Evolutionary conservation across 495 filamentous ascomycete genomes (phyloP), one percentile per base, ranked within the genome.

Genomic region (Pyronema omphalodes): DNA sequence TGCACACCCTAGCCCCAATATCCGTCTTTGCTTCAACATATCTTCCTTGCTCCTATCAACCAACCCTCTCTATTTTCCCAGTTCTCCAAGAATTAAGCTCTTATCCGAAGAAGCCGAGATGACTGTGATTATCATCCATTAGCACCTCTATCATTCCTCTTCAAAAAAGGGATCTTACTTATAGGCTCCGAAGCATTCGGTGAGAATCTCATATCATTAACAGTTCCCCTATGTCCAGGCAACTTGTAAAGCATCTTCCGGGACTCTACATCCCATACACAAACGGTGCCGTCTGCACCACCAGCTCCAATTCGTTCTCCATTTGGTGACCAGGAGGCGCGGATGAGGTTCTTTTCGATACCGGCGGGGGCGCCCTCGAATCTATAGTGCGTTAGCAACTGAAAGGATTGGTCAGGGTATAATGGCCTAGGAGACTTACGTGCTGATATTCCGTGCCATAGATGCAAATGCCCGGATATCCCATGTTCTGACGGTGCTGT

Each of bases 401-500:
- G 1, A 29, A 29, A 11, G n/a, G 7, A 48, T 3, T 15, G 44
- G 12, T 6, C 17, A 43, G 17, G 39, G 17, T n/a, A 43, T 43
- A 43, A 41, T 7, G 7, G 39, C 39, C 39, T 48, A 11, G 18
- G n/a, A 9, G 35, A 12, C 45, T 64, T 84, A 96, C 0, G 84
- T 88, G 47, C 74, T 78, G 52, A 95, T 73, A 46, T 86, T 80
- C 52, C 91, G 75, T 63, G 94, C 85, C 0, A 79, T 74, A 0
- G 91, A 86, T 2, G 93, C 89, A 65, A 95, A 99, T 3, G 93
- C 88, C 55, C 88, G 76, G 41, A 99, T 84, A 66, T 99, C 88
- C 93, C 91, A 99, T 18, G 88, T 94, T 55, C 85, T 76, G 11
- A 88, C 91, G 0, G 89, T 91, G 9, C 82, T 86, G 64, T 99